Evolutionary conservation across 1,284 basidiomycete genomes (phyloP).

Genomic region (Cutaneotrichosporon mucoides): DNA sequence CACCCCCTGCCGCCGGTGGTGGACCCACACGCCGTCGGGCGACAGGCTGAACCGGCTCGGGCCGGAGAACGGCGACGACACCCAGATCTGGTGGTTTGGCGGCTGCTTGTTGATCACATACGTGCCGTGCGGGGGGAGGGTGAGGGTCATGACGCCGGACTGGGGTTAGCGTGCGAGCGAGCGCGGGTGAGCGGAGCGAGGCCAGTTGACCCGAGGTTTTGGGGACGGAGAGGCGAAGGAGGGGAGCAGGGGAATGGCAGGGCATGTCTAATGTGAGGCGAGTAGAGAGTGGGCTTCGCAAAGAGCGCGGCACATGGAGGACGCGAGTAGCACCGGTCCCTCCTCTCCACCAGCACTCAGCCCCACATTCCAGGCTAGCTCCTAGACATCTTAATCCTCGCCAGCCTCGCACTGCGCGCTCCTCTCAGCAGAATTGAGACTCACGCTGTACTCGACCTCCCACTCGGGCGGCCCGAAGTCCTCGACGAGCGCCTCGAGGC

Average conservation of each 20-base stretch:
- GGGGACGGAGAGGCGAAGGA: too few relatives aligned
- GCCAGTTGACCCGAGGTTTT: too few relatives aligned
- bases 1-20: slow-evolving; percentile 62
- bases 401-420: too few relatives aligned
- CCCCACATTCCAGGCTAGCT: too few relatives aligned
- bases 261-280: too few relatives aligned
- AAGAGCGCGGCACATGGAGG: too few relatives aligned
- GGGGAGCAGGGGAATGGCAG: too few relatives aligned
- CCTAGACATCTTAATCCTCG: too few relatives aligned
- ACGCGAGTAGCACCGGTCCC: too few relatives aligned
- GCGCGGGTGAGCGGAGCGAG: too few relatives aligned
- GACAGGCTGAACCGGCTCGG: slow-evolving; percentile 81
- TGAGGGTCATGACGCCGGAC: slow-evolving; percentile 86
- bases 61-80: slow-evolving; percentile 85
- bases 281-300: too few relatives aligned
- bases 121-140: slow-evolving; percentile 77
- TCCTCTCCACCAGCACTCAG: too few relatives aligned
- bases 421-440: slow-evolving; percentile 41
- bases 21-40: slow-evolving; percentile 62
- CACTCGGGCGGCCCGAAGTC: slow-evolving; percentile 56
- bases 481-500: slow-evolving; percentile 74
- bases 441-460: slow-evolving; percentile 91
- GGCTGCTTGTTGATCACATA: slow-evolving; percentile 99
- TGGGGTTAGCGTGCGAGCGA: slow-evolving; percentile 37
- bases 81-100: slow-evolving; percentile 98